Base-by-base conservation (phyloP, 345 rosid genomes). In the Syzygium aqueum region DNA sequence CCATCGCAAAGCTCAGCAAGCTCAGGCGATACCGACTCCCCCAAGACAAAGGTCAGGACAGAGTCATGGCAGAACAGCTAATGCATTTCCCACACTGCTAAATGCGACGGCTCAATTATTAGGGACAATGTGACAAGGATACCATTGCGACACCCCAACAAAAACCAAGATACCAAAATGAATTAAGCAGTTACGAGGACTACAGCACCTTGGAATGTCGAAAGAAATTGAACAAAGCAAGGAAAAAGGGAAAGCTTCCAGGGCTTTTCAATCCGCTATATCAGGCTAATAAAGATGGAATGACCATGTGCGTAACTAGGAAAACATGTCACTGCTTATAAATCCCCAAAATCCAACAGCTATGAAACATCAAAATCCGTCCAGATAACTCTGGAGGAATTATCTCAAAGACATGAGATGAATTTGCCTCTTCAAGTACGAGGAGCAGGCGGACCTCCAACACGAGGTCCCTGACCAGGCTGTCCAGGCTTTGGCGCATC, bases 401-500 rank as follows among this genome's bases (percentile, higher is more conserved):
- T 1, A 43, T 65, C 49, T 46, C 7, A 85, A 85, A 50, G 82
- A 46, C 87, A 50, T 16, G 23, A 27, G 23, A 51, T 49, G 51
- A 50, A 10, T 49, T 61, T 43, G 37, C 49, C 88, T 46, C 73
- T 78, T 86, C 73, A 86, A 59, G 52, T 53, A 53, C 88, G 88
- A 54, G 61, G 88, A 54, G 61, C 28, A 78, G 85, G 88, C 10
- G 85, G 37, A 46, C 88, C 88, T 80, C 88, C 88, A 54, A 51
- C 51, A 37, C 85, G 88, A 53, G 88, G 88, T 52, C 52, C 88
- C 89, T 93, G 96, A 43, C 95, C 95, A 85, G 94, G 93, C 51
- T 92, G 95, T 14, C 93, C 95, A n/a, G 95, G 94, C 93, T 90
- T 93, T 33, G 95, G 93, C 3, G 65, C 3, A 87, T 92, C 95